Base-by-base conservation (phyloP, 345 rosid genomes). In the Rhizophora apiculata region DNA sequence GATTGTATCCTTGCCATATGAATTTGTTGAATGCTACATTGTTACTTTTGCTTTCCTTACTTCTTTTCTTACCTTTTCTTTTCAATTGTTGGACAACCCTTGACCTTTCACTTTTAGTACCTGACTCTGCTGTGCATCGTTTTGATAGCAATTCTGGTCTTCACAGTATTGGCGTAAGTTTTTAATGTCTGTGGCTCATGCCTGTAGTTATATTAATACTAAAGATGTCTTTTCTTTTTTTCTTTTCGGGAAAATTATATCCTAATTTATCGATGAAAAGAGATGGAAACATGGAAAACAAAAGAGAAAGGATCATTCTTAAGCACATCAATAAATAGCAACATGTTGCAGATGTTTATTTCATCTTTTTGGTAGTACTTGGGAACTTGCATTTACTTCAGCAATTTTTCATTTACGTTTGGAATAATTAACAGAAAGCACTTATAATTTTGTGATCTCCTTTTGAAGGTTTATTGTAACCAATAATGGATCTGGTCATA, bases 151-250 rank as follows among this genome's bases (percentile, higher is more conserved):
- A 89, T 94, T 72, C 89, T 89, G 67, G 85, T 89, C 49, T 94
- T 94, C 79, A 94, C 98, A 0, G 97, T 94, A 16, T 72, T 91
- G 78, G 98, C 96, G 96, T 94, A 94, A 91, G 96, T 85, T 79
- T 55, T 64, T 48, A 43, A 43, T 43, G 49, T 43, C 49, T 15
- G 4, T 3, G 18, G 49, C 30, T 24, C 30, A 8, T 24, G 29
- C 29, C 59, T 9, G 16, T 22, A 55, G 21, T 55, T 21, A 2
- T 22, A 16, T 10, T 39, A 39, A 10, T 39, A 39, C 46, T 9
- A 10, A 39, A 10, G 16, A 2, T 9, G 6, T 5, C 6, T 5
- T 6, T 9, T 2, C 2, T 11, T 0, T 39, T 39, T 9, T 31
- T 30, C 1, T 30, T 0, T 30, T 5, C 6, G 6, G 8, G 8